Evolutionary conservation across 352 stramenopile genomes (phyloP), one percentile per base, ranked within the genome.

Genomic region (Blastocystis sp.): DNA sequence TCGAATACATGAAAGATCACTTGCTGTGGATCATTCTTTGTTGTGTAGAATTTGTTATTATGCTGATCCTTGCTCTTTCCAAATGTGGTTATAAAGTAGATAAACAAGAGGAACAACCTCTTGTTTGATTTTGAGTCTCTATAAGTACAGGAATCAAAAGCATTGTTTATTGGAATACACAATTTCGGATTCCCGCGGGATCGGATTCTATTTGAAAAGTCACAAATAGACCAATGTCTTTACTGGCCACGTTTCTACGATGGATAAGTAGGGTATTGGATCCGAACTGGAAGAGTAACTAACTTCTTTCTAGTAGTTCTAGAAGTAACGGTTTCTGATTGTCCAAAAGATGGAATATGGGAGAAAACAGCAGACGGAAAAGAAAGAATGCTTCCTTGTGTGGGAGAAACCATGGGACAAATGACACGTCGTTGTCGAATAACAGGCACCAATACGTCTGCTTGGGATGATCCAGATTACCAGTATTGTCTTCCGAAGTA

Each of bases 351-450:
- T 27, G 63, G 63, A 19, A 46, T 74, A 54, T 74, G 63, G 63
- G 42, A 74, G 14, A 14, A 27, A 27, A 74, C 63, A 52, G 35
- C 21, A 4, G 42, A 46, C 19, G 63, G 63, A 49, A 43, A 74
- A 51, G 63, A 52, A 21, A 29, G 32, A 9, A 43, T 74, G 16
- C 27, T 37, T 74, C 32, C 32, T 3, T 74, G 63, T 46, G 27
- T 51, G 49, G 63, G 63, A 37, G 35, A 74, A 19, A 74, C 63
- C 14, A 32, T 74, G 5, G 71, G 71, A 16, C 56, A 66, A 27
- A 83, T 83, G 71, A 83, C 71, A 11, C 49, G 71, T 2, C 51
- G 51, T 39, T 83, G 71, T 21, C 71, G 51, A n/a, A 42, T 42
- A 21, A 56, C 65, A n/a, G 43, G 43, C n/a, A n/a, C 42, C 11